Percentiles rank a stretch among this genome's conserved stretches.
Evolutionary conservation across 805 yeast species (phyloP).

Genomic region (Metschnikowia koreensis): DNA sequence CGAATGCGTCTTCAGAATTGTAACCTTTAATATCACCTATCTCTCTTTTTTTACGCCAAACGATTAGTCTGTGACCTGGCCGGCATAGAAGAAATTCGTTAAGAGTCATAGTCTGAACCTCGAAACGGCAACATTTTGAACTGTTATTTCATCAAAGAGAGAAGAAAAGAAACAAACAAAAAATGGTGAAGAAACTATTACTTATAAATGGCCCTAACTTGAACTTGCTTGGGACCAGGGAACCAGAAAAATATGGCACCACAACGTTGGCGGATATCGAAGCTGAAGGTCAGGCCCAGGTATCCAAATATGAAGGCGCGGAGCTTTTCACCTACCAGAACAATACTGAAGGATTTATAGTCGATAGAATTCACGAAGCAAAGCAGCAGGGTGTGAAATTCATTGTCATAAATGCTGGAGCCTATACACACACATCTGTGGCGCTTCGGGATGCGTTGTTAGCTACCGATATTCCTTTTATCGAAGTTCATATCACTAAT

Average conservation of each 20-base stretch:
- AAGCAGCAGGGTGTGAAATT: conserved; percentile 42
- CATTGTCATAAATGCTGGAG: conserved; percentile 51
- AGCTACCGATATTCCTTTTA: conserved; percentile 48
- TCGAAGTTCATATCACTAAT: conserved; percentile 51
- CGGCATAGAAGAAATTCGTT: conserved; percentile 4
- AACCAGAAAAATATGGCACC: conserved; percentile 51
- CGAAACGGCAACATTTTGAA: too few relatives aligned
- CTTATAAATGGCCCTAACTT: conserved; percentile 51
- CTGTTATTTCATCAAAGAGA: background rate
- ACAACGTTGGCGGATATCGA: conserved; percentile 45
- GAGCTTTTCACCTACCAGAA: conserved; percentile 37
- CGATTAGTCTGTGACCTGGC: background rate
- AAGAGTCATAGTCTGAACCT: conserved; percentile 1
- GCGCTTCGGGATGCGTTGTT: conserved; percentile 50
- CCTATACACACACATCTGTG: conserved; percentile 51
- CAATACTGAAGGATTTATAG: conserved; percentile 47
- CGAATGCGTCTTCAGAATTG: too few relatives aligned
- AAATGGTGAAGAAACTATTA: conserved; percentile 42
- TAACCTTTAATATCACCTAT: background rate
- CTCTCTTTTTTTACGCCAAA: background rate
- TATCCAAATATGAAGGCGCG: conserved; percentile 29
- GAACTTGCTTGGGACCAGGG: conserved; percentile 44
- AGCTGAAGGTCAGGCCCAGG: conserved; percentile 34
- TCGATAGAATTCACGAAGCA: conserved; percentile 49
- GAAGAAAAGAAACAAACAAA: background rate